Evolutionary conservation across 148 eudicot species (phyloP).

Genomic region (Rhododendron mucronatum): DNA sequence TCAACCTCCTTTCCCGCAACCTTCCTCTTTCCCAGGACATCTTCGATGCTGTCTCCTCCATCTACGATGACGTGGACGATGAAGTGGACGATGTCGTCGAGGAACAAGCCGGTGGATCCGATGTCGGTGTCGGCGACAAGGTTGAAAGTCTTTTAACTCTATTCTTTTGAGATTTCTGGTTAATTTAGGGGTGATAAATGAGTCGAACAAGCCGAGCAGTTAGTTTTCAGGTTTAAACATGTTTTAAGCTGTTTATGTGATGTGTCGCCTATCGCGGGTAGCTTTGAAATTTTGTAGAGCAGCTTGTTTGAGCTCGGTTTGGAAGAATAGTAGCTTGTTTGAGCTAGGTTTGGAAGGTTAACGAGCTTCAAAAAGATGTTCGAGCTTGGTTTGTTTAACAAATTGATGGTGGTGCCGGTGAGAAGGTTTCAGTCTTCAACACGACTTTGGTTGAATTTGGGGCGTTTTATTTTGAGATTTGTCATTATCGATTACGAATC

Average conservation of each 20-base stretch:
- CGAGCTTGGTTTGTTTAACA: neutral
- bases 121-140: neutral
- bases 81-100: neutral
- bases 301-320: neutral
- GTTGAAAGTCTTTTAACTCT: neutral
- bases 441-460: neutral
- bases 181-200: neutral
- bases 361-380: too few relatives aligned
- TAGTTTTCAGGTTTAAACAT: neutral
- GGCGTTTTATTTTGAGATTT: neutral
- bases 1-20: conserved; percentile 84
- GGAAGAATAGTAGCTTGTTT: too few relatives aligned
- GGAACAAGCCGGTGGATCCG: conserved; percentile 1
- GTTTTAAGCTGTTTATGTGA: neutral
- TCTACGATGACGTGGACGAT: conserved; percentile 26
- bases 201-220: neutral
- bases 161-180: neutral
- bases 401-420: neutral
- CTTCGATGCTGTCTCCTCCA: conserved; percentile 62
- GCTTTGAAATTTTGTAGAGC: too few relatives aligned
- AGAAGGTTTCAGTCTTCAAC: neutral
- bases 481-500: neutral
- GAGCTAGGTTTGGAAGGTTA: too few relatives aligned
- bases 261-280: too few relatives aligned
- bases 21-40: conserved; percentile 78